Percentiles rank a stretch among this genome's conserved stretches.
phyloP scores from a whole-genome alignment of 257 asterid genomes.

The Ehretia macrophylla region DNA sequence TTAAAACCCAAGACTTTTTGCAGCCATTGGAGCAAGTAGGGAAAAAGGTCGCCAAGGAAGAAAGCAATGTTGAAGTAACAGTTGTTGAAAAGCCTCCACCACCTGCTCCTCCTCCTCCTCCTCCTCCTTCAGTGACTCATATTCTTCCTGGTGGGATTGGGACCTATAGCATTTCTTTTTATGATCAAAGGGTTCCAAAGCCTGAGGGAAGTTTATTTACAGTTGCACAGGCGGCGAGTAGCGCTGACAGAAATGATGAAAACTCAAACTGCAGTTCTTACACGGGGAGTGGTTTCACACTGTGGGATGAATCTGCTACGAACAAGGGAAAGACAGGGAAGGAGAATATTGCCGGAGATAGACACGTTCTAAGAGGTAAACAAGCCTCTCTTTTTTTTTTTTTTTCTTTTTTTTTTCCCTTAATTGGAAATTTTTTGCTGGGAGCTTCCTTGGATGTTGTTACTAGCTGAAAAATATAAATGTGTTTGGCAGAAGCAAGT shows the following conservation, averaged over 20 bases:
- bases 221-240: constrained; percentile 55
- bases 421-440: too few species aligned
- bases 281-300: constrained; percentile 66
- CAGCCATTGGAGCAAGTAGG: constrained; percentile 77
- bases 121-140: constrained; percentile 46
- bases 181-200: constrained; percentile 49
- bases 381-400: too few species aligned
- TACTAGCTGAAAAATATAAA: constrained; percentile 5
- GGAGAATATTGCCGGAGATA: constrained; percentile 69
- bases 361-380: constrained; percentile 57
- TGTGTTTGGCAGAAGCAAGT: constrained; percentile 44
- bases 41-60: constrained; percentile 44
- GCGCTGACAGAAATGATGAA: constrained; percentile 44
- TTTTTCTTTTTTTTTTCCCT: too few species aligned
- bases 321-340: constrained; percentile 98
- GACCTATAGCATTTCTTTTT: constrained; percentile 68
- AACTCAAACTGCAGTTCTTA: constrained; percentile 72
- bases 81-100: constrained; percentile 43
- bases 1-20: constrained; percentile 84
- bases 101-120: constrained; percentile 25
- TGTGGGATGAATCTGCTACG: constrained; percentile 81
- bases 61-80: constrained; percentile 33
- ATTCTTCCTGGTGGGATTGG: constrained; percentile 85
- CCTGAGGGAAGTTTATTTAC: constrained; percentile 41
- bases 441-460: too few species aligned